Conservation (phyloP, 768 basidiomycete genomes). For the Russula sp. region DNA sequence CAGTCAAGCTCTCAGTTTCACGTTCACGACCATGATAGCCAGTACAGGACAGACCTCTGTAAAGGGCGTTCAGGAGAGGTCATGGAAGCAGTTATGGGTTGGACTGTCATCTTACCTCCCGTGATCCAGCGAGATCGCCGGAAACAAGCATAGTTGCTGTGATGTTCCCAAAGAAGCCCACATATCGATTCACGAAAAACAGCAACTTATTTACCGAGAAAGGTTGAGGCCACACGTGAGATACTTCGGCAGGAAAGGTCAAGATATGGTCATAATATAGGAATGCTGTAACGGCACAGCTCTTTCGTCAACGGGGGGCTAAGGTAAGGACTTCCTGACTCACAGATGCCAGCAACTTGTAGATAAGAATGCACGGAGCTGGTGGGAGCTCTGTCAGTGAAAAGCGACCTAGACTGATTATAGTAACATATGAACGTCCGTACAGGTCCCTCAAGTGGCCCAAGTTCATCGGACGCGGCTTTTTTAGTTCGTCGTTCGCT, state of each 20-base stretch:
- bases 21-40: background rate
- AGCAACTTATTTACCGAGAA: slow-evolving; percentile 36
- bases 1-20: background rate
- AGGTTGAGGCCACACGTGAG: slow-evolving; percentile 41
- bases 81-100: background rate
- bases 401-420: background rate
- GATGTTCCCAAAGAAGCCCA: slow-evolving; percentile 37
- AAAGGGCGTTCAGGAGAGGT: background rate
- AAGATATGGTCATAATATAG: slow-evolving; percentile 31
- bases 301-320: background rate
- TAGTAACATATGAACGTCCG: background rate
- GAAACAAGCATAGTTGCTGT: slow-evolving; percentile 25
- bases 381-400: background rate
- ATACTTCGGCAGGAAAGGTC: slow-evolving; percentile 36
- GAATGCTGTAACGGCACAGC: slow-evolving; percentile 22
- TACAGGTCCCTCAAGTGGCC: background rate
- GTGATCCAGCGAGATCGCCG: slow-evolving; percentile 8
- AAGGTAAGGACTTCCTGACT: background rate
- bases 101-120: slow-evolving; percentile 14
- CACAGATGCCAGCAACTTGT: background rate
- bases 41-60: slow-evolving; percentile 22
- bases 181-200: slow-evolving; percentile 48
- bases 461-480: background rate
- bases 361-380: background rate
- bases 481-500: background rate